Base-by-base conservation (phyloP, 352 stramenopile genomes). In the Phytopythium montanum region DNA sequence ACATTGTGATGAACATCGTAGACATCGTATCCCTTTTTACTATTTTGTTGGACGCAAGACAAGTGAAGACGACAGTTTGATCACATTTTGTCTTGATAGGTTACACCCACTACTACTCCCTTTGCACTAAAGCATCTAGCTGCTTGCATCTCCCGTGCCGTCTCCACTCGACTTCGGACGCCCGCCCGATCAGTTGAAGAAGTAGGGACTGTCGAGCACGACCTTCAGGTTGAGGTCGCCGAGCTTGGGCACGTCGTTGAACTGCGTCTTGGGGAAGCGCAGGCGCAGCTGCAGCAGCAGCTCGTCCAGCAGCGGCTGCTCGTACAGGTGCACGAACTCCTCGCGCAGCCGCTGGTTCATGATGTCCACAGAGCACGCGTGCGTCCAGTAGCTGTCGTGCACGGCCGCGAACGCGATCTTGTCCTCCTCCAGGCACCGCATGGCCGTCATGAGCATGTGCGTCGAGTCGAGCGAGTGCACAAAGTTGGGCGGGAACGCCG, bases 371-470 rank as follows among this genome's bases (percentile, higher is more conserved):
- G 76, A 80, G 61, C 66, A 81, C 28, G 98, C 89, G 85, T 99
- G 97, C 34, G 96, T 99, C 98, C 98, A 99, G 77, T 99, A 99
- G 61, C 85, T 98, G 69, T 99, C 98, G 74, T 99, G 98, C 44
- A 99, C 98, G 28, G 97, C 97, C 5, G 97, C 95, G 72, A 99
- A 99, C 34, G 85, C 74, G 56, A 95, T 90, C 54, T 95, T 79
- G 58, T 99, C 85, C 7, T 91, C 81, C 41, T 90, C 81, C 2
- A 94, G 67, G 78, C 98, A 99, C 60, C 97, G 92, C 14, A 96
- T 72, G 13, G 95, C 93, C 34, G 98, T 99, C 82, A 99, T 86
- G 55, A 99, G 84, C 97, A 99, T 99, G 79, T 99, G 98, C 16
- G 97, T 99, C 42, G 96, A 99, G 72, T 99, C 98, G 19, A 99